Base-by-base conservation (phyloP, 768 basidiomycete species). In the Amanita subjunquillea region DNA sequence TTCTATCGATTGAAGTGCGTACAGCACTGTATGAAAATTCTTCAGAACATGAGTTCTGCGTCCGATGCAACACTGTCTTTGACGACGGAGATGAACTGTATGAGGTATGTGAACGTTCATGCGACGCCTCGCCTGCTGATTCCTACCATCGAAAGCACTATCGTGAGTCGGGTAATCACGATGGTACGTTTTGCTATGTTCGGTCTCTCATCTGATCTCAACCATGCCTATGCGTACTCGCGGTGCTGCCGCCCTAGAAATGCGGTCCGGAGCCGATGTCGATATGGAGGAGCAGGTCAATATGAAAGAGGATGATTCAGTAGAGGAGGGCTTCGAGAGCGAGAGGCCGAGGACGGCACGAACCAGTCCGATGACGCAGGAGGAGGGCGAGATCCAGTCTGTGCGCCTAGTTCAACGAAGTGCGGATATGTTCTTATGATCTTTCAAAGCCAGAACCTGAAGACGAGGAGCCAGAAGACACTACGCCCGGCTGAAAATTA, bases 401-500 rank as follows among this genome's bases (percentile, higher is more conserved):
- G 53, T 53, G 43, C 51, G 51, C 41, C 20, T 12, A 9, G 23
- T 32, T 42, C 20, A 22, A 20, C 5, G 20, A 9, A 12, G 7
- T 12, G 36, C 8, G 9, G 22, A 39, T 50, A 12, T n/a, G 29
- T 25, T 36, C 39, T 12, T 27, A 25, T 49, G 32, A 22, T 22
- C 15, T 0, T 49, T 49, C 27, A 49, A n/a, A 63, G 8, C 65
- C 63, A 7, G 66, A 66, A 0, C 63, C 51, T 22, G 67, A 62
- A 6, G 64, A 63, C n/a, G 66, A 65, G 2, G 73, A 70, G 43
- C 73, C 72, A 8, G 70, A 59, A 3, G 70, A 34, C 23, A 25
- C 23, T 12, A 40, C 30, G 4, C 32, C 36, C 70, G 74, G 5
- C 72, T 85, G 20, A 82, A 78, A 58, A 84, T 84, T 60, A 83